Base-by-base conservation (phyloP, 495 filamentous ascomycete species). In the Xylona heveae region DNA sequence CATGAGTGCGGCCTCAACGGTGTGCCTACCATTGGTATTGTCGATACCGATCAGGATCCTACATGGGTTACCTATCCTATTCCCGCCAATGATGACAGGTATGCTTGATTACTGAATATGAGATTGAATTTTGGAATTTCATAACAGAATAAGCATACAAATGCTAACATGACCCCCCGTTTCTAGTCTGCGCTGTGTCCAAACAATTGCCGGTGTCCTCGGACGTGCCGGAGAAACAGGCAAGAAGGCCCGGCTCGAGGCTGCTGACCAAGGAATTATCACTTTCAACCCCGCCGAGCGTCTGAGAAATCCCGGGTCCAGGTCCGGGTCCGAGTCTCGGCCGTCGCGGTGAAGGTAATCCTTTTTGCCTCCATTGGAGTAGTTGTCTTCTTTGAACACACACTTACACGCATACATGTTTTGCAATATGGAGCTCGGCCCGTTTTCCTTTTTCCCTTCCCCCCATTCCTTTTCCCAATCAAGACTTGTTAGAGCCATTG, bases 51-150 rank as follows among this genome's bases (percentile, higher is more conserved):
- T 54, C 71, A 77, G 4, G 70, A 99, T 54, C 81, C 88, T 3
- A 81, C 78, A 1, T 81, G 79, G 61, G 81, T 95, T 19, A 99
- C 88, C 5, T 99, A 99, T 51, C 78, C 80, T 2, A 93, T 99
- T 41, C 88, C 88, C 4, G 77, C 81, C 13, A 99, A 99, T 47
- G 88, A 99, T 45, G 88, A 99, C 53, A 78, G 71, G 72, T 77
- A 45, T 45, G 61, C 49, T 7, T 21, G n/a, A n/a, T 23, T 6
- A 16, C 5, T 10, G n/a, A 17, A 13, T 26, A 5, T 34, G 25
- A 12, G 31, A 10, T 16, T 24, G 18, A 9, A 5, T 24, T n/a
- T 31, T 22, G 18, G 12, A 5, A 33, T 20, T 14, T 9, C 17
- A 17, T 1, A 16, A 19, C 13, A 15, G 5, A 34, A 37, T 30